phyloP scores from a whole-genome alignment of 2,329 filamentous ascomycete genomes.

The Cladosporium sp. region DNA sequence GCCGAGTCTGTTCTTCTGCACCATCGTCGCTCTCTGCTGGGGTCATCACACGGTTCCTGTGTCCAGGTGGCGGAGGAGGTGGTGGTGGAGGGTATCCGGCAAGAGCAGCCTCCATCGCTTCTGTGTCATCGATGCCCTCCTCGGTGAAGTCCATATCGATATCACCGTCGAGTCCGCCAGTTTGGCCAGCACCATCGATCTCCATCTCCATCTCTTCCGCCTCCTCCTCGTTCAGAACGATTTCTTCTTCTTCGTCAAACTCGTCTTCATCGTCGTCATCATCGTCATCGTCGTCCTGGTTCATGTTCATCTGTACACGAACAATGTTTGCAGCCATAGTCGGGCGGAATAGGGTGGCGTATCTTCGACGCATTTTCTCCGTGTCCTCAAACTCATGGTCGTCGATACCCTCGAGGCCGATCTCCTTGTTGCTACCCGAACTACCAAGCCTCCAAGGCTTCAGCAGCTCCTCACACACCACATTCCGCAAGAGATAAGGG shows the following conservation, averaged over 20 bases:
- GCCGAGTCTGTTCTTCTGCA: constrained; percentile 51
- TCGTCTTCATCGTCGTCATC: constrained; percentile 42
- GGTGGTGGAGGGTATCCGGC: constrained; percentile 70
- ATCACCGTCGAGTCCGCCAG: constrained; percentile 37
- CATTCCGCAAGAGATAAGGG: constrained; percentile 69
- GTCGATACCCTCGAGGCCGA: constrained; percentile 75
- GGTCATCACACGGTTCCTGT: constrained; percentile 24
- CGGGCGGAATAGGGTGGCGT: constrained; percentile 35
- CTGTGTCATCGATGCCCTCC: constrained; percentile 61
- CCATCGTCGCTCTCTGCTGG: constrained; percentile 31
- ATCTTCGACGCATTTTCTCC: constrained; percentile 34
- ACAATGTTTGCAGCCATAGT: constrained; percentile 26
- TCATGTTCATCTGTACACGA: constrained; percentile 23
- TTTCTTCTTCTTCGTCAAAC: constrained; percentile 25
- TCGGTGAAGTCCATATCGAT: constrained; percentile 45
- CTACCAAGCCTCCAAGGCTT: constrained; percentile 85
- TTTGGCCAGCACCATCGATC: constrained; percentile 27
- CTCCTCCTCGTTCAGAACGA: constrained; percentile 8
- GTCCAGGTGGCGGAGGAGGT: constrained; percentile 45
- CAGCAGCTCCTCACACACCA: constrained; percentile 88
- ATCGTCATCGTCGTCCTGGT: constrained; percentile 38
- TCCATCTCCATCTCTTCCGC: constrained; percentile 46
- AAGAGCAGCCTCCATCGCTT: constrained; percentile 72
- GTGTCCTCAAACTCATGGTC: constrained; percentile 68
- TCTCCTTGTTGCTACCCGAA: constrained; percentile 70